These are phyloP conservation scores for Leccinum subtestaceum DNA, from an alignment of 768 basidiomycete species.

Conservation along the genomic window DNA sequence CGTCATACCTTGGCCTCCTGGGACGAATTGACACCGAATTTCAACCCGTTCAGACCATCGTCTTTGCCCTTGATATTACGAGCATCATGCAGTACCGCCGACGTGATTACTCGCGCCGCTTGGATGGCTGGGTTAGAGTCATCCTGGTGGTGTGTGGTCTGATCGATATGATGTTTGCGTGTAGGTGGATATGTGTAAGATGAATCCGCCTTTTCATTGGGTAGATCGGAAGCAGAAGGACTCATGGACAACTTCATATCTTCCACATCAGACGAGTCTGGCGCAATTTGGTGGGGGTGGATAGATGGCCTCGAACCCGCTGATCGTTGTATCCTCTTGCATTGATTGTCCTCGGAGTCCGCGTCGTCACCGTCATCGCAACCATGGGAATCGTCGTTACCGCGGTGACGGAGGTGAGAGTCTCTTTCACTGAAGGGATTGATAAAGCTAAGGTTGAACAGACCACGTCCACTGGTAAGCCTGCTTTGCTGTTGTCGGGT, in stretches of 20 bases:
- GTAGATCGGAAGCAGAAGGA: background rate
- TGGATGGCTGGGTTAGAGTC: slow-evolving; percentile 43
- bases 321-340: slow-evolving; percentile 30
- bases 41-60: slow-evolving; percentile 40
- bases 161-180: slow-evolving; percentile 19
- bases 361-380: slow-evolving; percentile 33
- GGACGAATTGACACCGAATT: slow-evolving; percentile 54
- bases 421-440: slow-evolving; percentile 46
- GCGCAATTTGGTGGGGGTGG: slow-evolving; percentile 2
- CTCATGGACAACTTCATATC: slow-evolving; percentile 7
- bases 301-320: slow-evolving; percentile 1
- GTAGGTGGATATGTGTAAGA: slow-evolving; percentile 43
- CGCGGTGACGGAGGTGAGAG: slow-evolving; percentile 31
- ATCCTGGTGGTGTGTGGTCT: slow-evolving; percentile 26
- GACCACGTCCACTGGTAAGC: slow-evolving; percentile 41
- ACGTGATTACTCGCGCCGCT: slow-evolving; percentile 64
- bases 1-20: slow-evolving; percentile 62
- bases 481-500: slow-evolving; percentile 30
- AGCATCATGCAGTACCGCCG: slow-evolving; percentile 74
- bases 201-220: slow-evolving; percentile 7
- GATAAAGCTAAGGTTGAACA: slow-evolving; percentile 34
- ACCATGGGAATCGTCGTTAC: slow-evolving; percentile 20
- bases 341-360: slow-evolving; percentile 29
- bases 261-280: slow-evolving; percentile 14
- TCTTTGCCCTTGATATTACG: slow-evolving; percentile 59